Evolutionary conservation across 2,329 filamentous ascomycete species (phyloP), one percentile per base, ranked within the genome.

Genomic region (Chalaropsis thielavioides): DNA sequence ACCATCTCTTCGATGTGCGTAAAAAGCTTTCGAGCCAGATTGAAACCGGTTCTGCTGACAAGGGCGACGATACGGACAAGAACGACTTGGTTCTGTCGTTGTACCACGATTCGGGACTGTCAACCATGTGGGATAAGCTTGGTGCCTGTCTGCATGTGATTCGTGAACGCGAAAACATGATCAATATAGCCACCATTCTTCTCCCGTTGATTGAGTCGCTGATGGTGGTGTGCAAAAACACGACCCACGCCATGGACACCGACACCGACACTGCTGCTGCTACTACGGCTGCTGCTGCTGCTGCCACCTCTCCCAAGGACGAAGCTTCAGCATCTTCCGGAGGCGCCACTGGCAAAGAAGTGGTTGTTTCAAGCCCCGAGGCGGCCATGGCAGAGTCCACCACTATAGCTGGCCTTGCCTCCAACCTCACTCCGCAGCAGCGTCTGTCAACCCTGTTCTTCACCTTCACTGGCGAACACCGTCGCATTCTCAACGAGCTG

Each of bases 191-290:
- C 38, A 97, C 92, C 0, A 97, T 97, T 68, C 81, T 99, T 31
- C 79, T 97, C 43, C 94, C 94, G 38, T 79, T 99, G 38, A 96
- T 99, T 68, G 94, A 99, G 75, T 90, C 92, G 5, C 80, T 99
- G 68, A 99, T 99, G 94, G 94, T 99, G 63, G 92, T 99, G 35
- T 99, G 95, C 82, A 99, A 97, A 79, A 97, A 97, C 74, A 96
- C 91, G 8, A 88, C 90, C 1, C 79, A 91, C 64, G 87, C 86
- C 71, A 89, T 94, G 67, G 77, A 84, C 54, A 13, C 27, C 7
- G 77, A 84, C 54, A 13, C 27, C 7, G 4, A n/a, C 6, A n/a
- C 54, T 19, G 54, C 15, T 19, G 54, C 15, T 31, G 3, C 22
- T 22, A 19, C 15, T 35, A 1, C 49, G 8, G 19, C 31, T n/a